Conservation (phyloP, 352 stramenopile genomes). For the Thraustochytrium striatum region DNA sequence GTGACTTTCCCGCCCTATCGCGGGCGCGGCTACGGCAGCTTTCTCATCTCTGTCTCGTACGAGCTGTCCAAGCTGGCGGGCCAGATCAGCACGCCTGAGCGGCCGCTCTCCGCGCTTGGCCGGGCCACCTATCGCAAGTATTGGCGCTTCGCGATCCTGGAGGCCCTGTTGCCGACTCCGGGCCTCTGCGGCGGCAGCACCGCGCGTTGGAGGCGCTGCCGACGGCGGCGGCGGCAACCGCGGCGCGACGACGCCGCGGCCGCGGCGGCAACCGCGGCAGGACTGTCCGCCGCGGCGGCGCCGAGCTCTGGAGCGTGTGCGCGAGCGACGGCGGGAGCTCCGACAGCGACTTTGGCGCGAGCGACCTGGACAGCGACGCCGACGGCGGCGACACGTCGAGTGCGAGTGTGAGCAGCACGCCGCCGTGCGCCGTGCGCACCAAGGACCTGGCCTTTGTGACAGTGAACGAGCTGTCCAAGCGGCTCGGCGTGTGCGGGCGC, state of each 20-base stretch:
- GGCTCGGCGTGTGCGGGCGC: background rate
- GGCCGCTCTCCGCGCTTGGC: constrained; percentile 95
- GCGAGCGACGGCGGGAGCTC: too few relatives aligned
- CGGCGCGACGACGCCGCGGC: background rate
- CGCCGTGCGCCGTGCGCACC: background rate
- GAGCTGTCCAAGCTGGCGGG: constrained; percentile 97
- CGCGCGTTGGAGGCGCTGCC: constrained; percentile 5
- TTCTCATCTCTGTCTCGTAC: constrained; percentile 99
- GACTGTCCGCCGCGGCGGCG: background rate
- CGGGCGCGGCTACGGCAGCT: constrained; percentile 96
- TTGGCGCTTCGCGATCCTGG: constrained; percentile 92
- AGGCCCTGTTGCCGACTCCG: constrained; percentile 65
- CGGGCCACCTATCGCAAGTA: constrained; percentile 97
- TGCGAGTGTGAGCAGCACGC: background rate
- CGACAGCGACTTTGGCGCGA: background rate
- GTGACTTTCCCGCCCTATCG: constrained; percentile 98
- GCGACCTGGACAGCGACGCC: background rate
- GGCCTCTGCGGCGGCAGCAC: too few relatives aligned
- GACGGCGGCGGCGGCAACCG: background rate
- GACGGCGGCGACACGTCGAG: background rate
- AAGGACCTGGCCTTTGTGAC: background rate
- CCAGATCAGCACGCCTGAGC: constrained; percentile 94
- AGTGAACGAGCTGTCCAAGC: constrained; percentile 7
- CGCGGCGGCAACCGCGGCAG: background rate
- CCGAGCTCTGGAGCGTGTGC: too few relatives aligned